phyloP scores from a whole-genome alignment of 2,329 filamentous ascomycete genomes.

The Periconia digitata region DNA sequence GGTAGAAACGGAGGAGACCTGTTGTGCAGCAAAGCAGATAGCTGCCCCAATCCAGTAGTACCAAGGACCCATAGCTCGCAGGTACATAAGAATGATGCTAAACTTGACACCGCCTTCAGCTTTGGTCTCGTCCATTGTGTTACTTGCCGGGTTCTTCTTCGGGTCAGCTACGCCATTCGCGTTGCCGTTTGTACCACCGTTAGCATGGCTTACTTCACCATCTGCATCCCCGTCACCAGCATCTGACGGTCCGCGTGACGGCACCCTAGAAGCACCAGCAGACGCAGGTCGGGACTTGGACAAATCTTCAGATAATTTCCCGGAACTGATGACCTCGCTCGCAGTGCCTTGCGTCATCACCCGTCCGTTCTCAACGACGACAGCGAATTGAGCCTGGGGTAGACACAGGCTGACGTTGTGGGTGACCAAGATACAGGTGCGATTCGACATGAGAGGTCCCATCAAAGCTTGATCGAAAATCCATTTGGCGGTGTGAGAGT shows the following conservation, averaged over 20 bases:
- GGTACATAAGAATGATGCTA: constrained; percentile 81
- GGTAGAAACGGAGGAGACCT: constrained; percentile 81
- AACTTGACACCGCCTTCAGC: constrained; percentile 85
- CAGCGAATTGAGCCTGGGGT: constrained; percentile 76
- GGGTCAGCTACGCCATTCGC: constrained; percentile 46
- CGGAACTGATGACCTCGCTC: constrained; percentile 78
- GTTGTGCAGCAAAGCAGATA: constrained; percentile 76
- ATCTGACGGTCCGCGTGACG: constrained; percentile 77
- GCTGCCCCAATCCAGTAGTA: constrained; percentile 86
- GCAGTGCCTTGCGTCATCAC: constrained; percentile 75
- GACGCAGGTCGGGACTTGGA: constrained; percentile 74
- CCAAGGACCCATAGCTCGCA: constrained; percentile 91
- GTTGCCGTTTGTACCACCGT: constrained; percentile 51
- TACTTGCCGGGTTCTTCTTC: constrained; percentile 56
- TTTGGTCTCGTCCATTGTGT: constrained; percentile 65
- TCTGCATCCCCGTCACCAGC: constrained; percentile 61
- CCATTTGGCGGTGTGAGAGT: constrained; percentile 97
- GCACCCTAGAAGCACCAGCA: constrained; percentile 67
- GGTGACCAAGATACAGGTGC: constrained; percentile 93
- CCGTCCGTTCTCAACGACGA: constrained; percentile 85
- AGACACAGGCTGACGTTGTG: constrained; percentile 91
- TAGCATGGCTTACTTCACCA: constrained; percentile 45
- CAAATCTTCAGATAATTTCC: constrained; percentile 84
- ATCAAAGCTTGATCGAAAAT: constrained; percentile 93
- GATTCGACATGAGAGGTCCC: constrained; percentile 81